Percentiles rank a stretch among this genome's conserved stretches.
These are phyloP conservation scores for Blastobotrys malaysiensis DNA, from an alignment of 1,139 yeast species.

Conservation along the genomic window DNA sequence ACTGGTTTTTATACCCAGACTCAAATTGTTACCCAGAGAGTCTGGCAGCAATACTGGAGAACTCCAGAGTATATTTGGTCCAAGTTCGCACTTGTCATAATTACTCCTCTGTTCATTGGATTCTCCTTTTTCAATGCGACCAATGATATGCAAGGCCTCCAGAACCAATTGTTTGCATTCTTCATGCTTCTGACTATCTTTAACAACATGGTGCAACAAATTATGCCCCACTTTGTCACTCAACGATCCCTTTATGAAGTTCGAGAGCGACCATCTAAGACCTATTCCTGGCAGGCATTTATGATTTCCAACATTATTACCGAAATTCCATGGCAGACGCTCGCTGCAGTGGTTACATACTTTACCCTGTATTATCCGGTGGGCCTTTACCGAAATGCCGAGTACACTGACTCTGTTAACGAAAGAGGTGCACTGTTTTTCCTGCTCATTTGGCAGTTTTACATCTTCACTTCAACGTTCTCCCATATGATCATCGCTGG, in stretches of 20 bases:
- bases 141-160: slow-evolving; percentile 45
- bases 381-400: slow-evolving; percentile 42
- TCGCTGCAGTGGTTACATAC: slow-evolving; percentile 60
- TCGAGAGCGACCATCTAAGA: slow-evolving; percentile 79
- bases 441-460: slow-evolving; percentile 52
- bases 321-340: slow-evolving; percentile 71
- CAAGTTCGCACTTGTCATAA: slow-evolving; percentile 49
- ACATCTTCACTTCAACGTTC: slow-evolving; percentile 55
- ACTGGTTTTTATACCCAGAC: slow-evolving; percentile 46
- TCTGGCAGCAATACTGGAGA: slow-evolving; percentile 65
- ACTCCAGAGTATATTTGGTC: slow-evolving; percentile 69
- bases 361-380: slow-evolving; percentile 80
- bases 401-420: slow-evolving; percentile 43
- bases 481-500: slow-evolving; percentile 64
- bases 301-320: slow-evolving; percentile 60
- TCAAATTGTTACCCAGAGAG: slow-evolving; percentile 45
- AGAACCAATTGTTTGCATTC: slow-evolving; percentile 49
- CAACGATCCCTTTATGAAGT: slow-evolving; percentile 82
- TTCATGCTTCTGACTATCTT: slow-evolving; percentile 64
- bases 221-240: slow-evolving; percentile 61
- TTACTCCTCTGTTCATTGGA: slow-evolving; percentile 60
- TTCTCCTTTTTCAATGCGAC: slow-evolving; percentile 69
- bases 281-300: slow-evolving; percentile 56
- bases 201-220: slow-evolving; percentile 63
- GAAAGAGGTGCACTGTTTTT: slow-evolving; percentile 67